Base-by-base conservation (phyloP, 768 basidiomycete species). In the Sutorius australiensis region DNA sequence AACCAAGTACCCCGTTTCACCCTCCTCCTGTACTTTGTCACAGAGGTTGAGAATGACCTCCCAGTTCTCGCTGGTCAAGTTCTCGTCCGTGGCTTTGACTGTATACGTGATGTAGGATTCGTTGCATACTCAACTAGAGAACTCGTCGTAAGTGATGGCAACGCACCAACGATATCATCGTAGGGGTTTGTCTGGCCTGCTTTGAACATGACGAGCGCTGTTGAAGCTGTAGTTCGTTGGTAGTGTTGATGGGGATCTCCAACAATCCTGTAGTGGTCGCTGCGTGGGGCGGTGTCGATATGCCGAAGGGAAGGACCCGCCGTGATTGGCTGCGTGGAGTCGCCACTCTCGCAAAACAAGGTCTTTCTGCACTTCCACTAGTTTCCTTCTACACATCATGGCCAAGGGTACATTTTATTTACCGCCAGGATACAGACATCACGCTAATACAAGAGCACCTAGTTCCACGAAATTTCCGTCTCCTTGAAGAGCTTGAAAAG, bases 71-170 rank as follows among this genome's bases (percentile, higher is more conserved):
- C 80, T 78, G 0, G 95, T 95, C 53, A 95, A 76, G 69, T 93
- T 94, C 80, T 98, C 97, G 69, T 95, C 92, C n/a, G 97, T 99
- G 32, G 95, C 89, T 73, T 97, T 95, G 62, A 72, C 95, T 97
- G 71, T n/a, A 38, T 42, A 10, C 28, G 11, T 30, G 50, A 32
- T 21, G 24, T n/a, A 27, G 9, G 21, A 19, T n/a, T 2, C 14
- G 31, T 56, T 34, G 13, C 31, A 17, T 27, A 30, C 44, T 61
- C 28, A 28, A 61, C 32, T 30, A 53, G 19, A 40, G 32, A 46
- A 49, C 48, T 46, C 30, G 27, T 46, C 47, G 55, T 7, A 44
- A 12, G 49, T 47, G 46, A 49, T 33, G 54, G 21, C 17, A 13
- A 83, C 90, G 68, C 59, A 94, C 94, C 81, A 69, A 97, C 90